Evolutionary conservation across 352 stramenopile species (phyloP).

Genomic region (Elongisporangium prolatum): DNA sequence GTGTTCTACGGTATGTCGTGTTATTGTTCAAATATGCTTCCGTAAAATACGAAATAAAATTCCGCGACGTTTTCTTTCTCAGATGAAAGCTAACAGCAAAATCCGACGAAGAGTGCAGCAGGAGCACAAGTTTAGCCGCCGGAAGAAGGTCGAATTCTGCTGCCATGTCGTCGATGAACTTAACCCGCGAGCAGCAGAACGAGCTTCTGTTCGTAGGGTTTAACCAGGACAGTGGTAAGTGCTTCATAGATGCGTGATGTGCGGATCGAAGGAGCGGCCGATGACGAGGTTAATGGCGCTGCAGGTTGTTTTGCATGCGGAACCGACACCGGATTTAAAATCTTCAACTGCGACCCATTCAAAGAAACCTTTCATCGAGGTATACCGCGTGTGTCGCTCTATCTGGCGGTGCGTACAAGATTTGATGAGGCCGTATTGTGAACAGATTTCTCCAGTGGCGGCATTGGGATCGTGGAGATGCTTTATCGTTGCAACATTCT

Average conservation of each 20-base stretch:
- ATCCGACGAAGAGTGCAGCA: neutral
- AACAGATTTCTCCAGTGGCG: constrained; percentile 90
- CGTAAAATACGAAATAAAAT: constrained; percentile 1
- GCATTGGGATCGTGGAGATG: constrained; percentile 99
- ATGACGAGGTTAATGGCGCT: neutral
- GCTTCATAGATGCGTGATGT: neutral
- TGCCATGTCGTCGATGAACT: constrained; percentile 72
- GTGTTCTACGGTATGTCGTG: too few species aligned
- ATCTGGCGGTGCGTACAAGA: neutral
- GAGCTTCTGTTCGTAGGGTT: constrained; percentile 94
- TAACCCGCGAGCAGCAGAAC: constrained; percentile 86
- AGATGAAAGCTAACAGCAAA: neutral
- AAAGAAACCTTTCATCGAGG: constrained; percentile 95
- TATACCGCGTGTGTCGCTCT: constrained; percentile 13
- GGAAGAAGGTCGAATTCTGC: neutral
- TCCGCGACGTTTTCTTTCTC: neutral
- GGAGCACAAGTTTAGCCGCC: neutral
- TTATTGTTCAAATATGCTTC: neutral
- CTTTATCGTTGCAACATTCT: constrained; percentile 99
- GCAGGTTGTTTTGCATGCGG: constrained; percentile 92
- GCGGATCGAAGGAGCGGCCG: neutral
- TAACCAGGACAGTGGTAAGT: constrained; percentile 91
- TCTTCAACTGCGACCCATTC: constrained; percentile 98
- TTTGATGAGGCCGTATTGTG: neutral
- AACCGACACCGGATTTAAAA: constrained; percentile 96